Conservation (phyloP, 805 yeast genomes). For the Ogataea populi-albae region DNA sequence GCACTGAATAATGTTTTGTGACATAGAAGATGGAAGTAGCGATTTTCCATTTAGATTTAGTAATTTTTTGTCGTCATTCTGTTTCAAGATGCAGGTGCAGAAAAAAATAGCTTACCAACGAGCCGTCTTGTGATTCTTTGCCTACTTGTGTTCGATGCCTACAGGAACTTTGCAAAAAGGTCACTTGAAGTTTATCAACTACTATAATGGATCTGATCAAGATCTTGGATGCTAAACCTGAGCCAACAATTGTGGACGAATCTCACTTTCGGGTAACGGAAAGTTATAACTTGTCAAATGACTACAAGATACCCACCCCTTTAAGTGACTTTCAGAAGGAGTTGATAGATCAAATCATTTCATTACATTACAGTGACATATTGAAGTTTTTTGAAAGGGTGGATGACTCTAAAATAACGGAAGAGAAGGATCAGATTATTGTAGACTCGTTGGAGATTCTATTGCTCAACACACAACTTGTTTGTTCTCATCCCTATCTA, state of each 20-base stretch:
- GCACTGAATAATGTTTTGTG: too few species aligned
- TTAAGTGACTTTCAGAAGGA: constrained; percentile 85
- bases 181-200: too few species aligned
- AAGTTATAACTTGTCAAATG: constrained; percentile 45
- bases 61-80: too few species aligned
- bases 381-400: constrained; percentile 75
- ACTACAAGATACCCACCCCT: constrained; percentile 77
- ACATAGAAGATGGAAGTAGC: too few species aligned
- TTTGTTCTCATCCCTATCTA: constrained; percentile 86
- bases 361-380: constrained; percentile 88
- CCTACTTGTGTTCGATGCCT: too few species aligned
- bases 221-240: constrained; percentile 80
- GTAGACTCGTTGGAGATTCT: constrained; percentile 76
- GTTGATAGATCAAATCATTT: constrained; percentile 85
- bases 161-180: too few species aligned
- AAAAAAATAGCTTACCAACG: too few species aligned
- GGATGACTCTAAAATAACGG: constrained; percentile 35
- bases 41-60: too few species aligned
- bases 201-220: constrained; percentile 68
- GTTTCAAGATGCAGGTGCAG: too few species aligned
- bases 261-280: constrained; percentile 39
- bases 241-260: constrained; percentile 70
- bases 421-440: constrained; percentile 47
- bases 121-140: too few species aligned
- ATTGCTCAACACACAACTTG: constrained; percentile 70